A percentile compares a stretch with the other conserved stretches of the same genome.
phyloP scores from a whole-genome alignment of 2,329 filamentous ascomycete genomes.

The Phialophora macrospora region DNA sequence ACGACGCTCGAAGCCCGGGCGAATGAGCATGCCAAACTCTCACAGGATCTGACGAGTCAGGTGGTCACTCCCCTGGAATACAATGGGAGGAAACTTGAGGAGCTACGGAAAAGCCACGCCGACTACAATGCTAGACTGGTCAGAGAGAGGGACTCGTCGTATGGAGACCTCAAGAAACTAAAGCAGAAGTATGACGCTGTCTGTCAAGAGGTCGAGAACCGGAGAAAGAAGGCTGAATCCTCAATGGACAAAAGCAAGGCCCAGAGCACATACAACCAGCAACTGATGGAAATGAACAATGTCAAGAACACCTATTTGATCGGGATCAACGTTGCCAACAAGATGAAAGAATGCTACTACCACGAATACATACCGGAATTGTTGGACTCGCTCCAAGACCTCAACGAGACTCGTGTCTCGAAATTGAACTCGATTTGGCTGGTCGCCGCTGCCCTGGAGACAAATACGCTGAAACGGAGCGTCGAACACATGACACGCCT shows the following conservation, averaged over 20 bases:
- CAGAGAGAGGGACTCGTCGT: constrained; percentile 83
- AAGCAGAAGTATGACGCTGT: constrained; percentile 92
- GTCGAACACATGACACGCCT: constrained; percentile 73
- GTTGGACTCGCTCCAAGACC: constrained; percentile 86
- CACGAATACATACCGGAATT: constrained; percentile 95
- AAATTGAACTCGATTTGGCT: constrained; percentile 88
- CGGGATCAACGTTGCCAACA: constrained; percentile 94
- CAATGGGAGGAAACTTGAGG: constrained; percentile 77
- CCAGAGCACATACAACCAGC: constrained; percentile 87
- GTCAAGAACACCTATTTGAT: constrained; percentile 98
- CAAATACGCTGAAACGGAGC: constrained; percentile 75
- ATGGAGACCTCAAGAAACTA: constrained; percentile 82
- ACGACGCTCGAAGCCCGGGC: constrained; percentile 87
- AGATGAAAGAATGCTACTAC: constrained; percentile 96
- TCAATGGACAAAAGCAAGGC: constrained; percentile 95
- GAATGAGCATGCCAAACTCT: constrained; percentile 84
- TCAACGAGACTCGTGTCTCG: constrained; percentile 84
- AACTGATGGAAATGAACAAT: constrained; percentile 94
- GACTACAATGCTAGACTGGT: constrained; percentile 89
- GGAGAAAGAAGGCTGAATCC: constrained; percentile 91
- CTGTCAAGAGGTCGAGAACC: constrained; percentile 92
- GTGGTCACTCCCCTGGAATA: constrained; percentile 86
- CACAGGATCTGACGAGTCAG: constrained; percentile 74
- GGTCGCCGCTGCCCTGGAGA: constrained; percentile 77
- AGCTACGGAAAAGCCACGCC: constrained; percentile 85